Base-by-base conservation (phyloP, 2,329 filamentous ascomycete species). In the Penicillium sp. region DNA sequence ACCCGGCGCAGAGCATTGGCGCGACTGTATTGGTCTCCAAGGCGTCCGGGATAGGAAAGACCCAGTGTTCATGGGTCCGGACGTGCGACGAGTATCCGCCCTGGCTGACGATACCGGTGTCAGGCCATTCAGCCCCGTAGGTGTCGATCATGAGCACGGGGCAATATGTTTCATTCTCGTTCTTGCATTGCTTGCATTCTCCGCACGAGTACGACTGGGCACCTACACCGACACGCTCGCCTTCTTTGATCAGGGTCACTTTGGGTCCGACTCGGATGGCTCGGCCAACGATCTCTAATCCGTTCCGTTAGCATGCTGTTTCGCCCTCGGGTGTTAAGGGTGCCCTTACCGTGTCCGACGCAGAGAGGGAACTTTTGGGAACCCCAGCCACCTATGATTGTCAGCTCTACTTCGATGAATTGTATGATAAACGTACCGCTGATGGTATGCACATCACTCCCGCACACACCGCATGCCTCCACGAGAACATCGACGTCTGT, bases 401-500 rank as follows among this genome's bases (percentile, higher is more conserved):
- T 58, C 26, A 61, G 38, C 48, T 65, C 45, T 65, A 48, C 7
- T 54, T 47, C 17, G 17, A 7, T 21, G 8, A 45, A 19, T 53
- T 21, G 9, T 29, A n/a, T 19, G 46, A 30, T 35, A 17, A 41
- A 58, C 68, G 41, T 71, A 71, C 75, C 77, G 71, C 77, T 87
- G 73, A 91, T 84, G 63, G 87, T 91, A 79, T 91, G 90, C 52
- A 90, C 81, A 72, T 92, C 90, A 68, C 86, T 90, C 68, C 89
- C 87, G 75, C 90, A 92, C 57, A 92, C 84, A 72, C 91, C 91
- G 73, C 91, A 94, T 74, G 86, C 89, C 68, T 93, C 88, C 71
- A 97, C 90, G 82, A 93, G 90, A 79, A 97, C 87, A 75, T 96
- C 92, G 70, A 97, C 87, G 74, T 97, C 92, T 75, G 52, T 38